Evolutionary conservation across 352 stramenopile genomes (phyloP), one percentile per base, ranked within the genome.

Genomic region (Elongisporangium prolatum): DNA sequence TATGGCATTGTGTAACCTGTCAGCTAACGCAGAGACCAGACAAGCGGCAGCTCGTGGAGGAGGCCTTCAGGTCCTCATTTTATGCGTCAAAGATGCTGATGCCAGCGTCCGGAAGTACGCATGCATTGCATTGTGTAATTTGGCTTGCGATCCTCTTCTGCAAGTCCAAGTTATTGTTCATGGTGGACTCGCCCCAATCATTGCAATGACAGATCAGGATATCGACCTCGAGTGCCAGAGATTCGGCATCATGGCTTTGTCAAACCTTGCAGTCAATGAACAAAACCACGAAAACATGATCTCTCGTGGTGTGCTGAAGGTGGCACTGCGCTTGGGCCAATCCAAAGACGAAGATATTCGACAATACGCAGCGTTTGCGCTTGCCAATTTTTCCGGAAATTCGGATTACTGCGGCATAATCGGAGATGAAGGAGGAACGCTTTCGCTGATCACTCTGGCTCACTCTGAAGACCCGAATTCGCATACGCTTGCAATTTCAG

Each of bases 1-100:
- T 48, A 98, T 99, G 96, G 91, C 95, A 20, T 72, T 99, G 37
- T 91, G 89, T 54, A 99, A 99, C 69, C 68, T 99, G 50, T 90
- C 94, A 16, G 96, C 92, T 7, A 98, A 98, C 66, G 81, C 82
- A 13, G 90, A 97, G 54, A 98, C 93, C 7, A 80, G 96, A 13
- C 61, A 68, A 8, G 74, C 75, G n/a, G 89, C 88, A 20, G 96
- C 87, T 17, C 87, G 88, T 57, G 86, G 91, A 21, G 96, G 96
- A 21, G 95, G 93, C 0, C 67, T 98, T 9, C 95, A 98, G 64
- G 86, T 91, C 18, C 79, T 97, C 21, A 74, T 98, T 24, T 62
- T 98, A 20, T 72, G 73, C 50, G 68, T 75, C 9, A 97, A 97
- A 59, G 94, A 98, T 58, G 73, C 86, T n/a, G 89, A 97, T 59